Conservation (phyloP, 306 rosid species). For the Fragaria nilgerrensis region DNA sequence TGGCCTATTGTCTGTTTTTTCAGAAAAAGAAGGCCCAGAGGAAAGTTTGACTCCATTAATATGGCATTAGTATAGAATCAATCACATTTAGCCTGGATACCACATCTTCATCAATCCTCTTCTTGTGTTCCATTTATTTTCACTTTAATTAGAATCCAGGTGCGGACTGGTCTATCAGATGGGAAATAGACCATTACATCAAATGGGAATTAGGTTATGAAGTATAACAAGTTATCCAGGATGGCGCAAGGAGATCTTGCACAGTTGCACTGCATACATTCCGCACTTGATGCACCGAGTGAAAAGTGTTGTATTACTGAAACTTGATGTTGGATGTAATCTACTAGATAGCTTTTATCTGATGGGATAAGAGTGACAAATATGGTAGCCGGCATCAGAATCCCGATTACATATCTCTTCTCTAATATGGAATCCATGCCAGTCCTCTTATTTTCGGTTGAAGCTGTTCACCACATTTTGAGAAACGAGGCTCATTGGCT, state of each 20-base stretch:
- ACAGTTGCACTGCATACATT: background rate
- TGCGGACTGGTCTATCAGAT: background rate
- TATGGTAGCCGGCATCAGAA: background rate
- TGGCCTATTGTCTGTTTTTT: slow-evolving; percentile 17
- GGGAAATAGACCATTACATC: background rate
- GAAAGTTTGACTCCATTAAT: slow-evolving; percentile 36
- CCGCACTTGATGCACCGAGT: background rate
- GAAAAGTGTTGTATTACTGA: background rate
- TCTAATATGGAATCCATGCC: background rate
- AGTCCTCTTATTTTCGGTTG: background rate
- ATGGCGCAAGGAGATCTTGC: background rate
- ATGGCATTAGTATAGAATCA: slow-evolving; percentile 11
- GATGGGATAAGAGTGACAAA: background rate
- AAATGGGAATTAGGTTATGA: background rate
- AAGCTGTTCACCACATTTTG: background rate
- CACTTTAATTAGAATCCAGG: background rate
- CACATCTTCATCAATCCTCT: slow-evolving; percentile 13
- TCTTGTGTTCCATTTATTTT: background rate
- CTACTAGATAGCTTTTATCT: slow-evolving; percentile 1
- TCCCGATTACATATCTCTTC: background rate
- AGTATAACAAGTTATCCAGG: background rate
- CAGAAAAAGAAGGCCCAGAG: slow-evolving; percentile 32
- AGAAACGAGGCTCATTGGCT: background rate
- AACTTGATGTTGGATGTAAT: slow-evolving; percentile 1
- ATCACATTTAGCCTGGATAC: slow-evolving; percentile 15